These are phyloP conservation scores for Pythium aphanidermatum DNA, from an alignment of 352 stramenopile genomes.

Conservation along the genomic window DNA sequence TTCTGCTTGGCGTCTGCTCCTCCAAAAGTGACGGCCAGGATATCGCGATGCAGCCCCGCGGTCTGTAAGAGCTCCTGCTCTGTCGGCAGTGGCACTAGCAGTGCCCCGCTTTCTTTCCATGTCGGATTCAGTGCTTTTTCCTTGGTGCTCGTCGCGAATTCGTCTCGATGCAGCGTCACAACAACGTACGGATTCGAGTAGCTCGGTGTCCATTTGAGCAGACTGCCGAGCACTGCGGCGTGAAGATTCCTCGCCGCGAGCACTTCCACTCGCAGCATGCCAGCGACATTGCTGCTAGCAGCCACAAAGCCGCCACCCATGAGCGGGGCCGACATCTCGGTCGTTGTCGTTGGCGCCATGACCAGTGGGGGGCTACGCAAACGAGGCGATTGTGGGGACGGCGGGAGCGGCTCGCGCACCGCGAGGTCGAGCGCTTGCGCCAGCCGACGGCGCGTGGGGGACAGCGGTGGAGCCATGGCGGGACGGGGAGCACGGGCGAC, in stretches of 20 bases:
- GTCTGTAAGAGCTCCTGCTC: constrained; percentile 55
- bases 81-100: constrained; percentile 47
- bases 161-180: constrained; percentile 42
- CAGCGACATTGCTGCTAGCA: constrained; percentile 25
- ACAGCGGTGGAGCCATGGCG: too few species aligned
- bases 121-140: constrained; percentile 46
- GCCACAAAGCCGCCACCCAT: too few species aligned
- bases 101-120: constrained; percentile 54
- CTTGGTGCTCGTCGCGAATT: constrained; percentile 48
- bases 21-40: too few species aligned
- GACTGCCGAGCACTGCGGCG: constrained; percentile 49
- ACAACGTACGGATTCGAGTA: constrained; percentile 66
- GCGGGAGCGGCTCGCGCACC: constrained; percentile 1
- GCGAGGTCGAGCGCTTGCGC: neutral
- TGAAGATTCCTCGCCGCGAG: constrained; percentile 48
- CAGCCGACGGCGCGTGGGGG: neutral
- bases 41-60: constrained; percentile 9
- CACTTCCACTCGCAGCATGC: constrained; percentile 52
- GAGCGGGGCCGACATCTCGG: too few species aligned
- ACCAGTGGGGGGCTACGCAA: too few species aligned
- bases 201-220: constrained; percentile 64
- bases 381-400: constrained; percentile 3
- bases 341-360: too few species aligned
- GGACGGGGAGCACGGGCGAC: too few species aligned
- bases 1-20: too few species aligned